phyloP scores from a whole-genome alignment of 306 rosid species.

The Erythrophleum fordii region DNA sequence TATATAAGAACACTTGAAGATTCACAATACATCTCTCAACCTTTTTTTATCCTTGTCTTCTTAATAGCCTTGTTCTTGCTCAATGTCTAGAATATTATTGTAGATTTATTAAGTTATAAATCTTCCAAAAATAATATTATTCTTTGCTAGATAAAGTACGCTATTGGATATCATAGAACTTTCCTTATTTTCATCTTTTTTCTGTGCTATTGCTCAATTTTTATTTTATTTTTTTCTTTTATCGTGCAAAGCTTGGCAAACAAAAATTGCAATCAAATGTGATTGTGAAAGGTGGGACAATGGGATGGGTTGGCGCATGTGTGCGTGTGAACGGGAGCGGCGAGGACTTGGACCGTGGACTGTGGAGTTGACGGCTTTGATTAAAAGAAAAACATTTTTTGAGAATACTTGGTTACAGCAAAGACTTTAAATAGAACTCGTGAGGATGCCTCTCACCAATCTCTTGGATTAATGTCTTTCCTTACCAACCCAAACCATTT shows the following conservation, averaged over 20 bases:
- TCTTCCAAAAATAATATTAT: too few relatives aligned
- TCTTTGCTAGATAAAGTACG: too few relatives aligned
- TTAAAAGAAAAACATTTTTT: conserved; percentile 19
- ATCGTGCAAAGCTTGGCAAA: too few relatives aligned
- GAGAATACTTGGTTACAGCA: conserved; percentile 15
- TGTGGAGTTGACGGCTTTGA: not conserved
- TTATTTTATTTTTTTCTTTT: too few relatives aligned
- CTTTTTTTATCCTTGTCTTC: too few relatives aligned
- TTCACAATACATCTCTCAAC: too few relatives aligned
- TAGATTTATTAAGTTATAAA: too few relatives aligned
- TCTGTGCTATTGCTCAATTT: too few relatives aligned
- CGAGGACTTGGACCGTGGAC: conserved; percentile 2
- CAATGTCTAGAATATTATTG: too few relatives aligned
- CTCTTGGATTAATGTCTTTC: not conserved
- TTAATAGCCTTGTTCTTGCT: too few relatives aligned
- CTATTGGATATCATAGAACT: too few relatives aligned
- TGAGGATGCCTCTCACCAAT: conserved; percentile 28
- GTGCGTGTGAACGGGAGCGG: conserved; percentile 5
- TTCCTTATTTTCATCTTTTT: not conserved
- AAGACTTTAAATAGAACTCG: conserved; percentile 7
- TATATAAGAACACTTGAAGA: too few relatives aligned
- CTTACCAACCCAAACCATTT: conserved; percentile 1
- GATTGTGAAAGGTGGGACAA: not conserved
- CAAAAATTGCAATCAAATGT: not conserved
- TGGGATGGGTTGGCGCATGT: not conserved